Evolutionary conservation across 2,329 filamentous ascomycete species (phyloP).

Genomic region (Didymella lethalis): DNA sequence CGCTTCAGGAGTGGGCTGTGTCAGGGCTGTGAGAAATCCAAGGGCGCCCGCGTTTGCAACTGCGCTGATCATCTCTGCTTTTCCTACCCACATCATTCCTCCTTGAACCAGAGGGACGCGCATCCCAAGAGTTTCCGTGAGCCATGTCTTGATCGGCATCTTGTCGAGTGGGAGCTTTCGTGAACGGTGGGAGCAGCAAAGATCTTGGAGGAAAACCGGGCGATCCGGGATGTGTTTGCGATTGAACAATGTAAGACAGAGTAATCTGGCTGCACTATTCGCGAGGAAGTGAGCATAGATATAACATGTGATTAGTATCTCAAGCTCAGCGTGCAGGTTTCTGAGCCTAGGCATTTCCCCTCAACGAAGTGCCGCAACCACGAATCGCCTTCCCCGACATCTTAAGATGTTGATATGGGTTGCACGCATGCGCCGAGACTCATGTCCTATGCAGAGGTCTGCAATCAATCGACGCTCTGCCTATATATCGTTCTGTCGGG

Average conservation of each 20-base stretch:
- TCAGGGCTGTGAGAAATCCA: slow-evolving; percentile 60
- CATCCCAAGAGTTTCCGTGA: slow-evolving; percentile 35
- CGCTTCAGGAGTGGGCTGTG: slow-evolving; percentile 39
- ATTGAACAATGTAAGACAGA: not conserved
- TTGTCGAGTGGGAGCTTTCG: slow-evolving; percentile 6
- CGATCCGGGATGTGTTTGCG: not conserved
- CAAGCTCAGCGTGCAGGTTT: slow-evolving; percentile 13
- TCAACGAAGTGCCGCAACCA: not conserved
- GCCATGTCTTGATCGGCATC: slow-evolving; percentile 43
- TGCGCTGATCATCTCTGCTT: slow-evolving; percentile 61
- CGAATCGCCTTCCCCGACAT: not conserved
- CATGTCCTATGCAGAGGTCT: not conserved
- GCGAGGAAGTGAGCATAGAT: not conserved
- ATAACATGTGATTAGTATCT: slow-evolving; percentile 14
- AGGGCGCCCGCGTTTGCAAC: slow-evolving; percentile 63
- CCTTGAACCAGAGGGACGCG: slow-evolving; percentile 39
- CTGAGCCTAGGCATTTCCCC: slow-evolving; percentile 14
- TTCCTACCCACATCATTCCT: slow-evolving; percentile 64
- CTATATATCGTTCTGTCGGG: not conserved
- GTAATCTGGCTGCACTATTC: not conserved
- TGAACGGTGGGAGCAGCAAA: not conserved
- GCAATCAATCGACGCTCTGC: not conserved
- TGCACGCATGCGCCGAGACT: not conserved
- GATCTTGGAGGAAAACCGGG: not conserved
- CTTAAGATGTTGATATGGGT: not conserved